These are phyloP conservation scores for Fusarium chlamydosporum DNA, from an alignment of 2,329 filamentous ascomycete genomes.

Conservation along the genomic window DNA sequence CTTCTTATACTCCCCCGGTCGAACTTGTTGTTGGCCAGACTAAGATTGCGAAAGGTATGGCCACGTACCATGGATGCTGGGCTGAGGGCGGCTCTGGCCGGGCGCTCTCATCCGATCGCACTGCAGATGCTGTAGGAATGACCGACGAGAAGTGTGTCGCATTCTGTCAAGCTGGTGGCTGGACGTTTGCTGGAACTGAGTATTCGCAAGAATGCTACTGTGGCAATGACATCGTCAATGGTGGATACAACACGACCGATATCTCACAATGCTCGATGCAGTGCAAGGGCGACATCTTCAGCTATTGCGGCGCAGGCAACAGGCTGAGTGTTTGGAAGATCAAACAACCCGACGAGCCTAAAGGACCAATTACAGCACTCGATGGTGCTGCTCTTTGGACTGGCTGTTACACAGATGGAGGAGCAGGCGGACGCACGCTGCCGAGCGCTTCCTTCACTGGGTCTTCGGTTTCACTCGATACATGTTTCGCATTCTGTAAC, in stretches of 20 bases:
- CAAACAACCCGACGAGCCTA: constrained; percentile 30
- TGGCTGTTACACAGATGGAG: constrained; percentile 47
- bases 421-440: constrained; percentile 41
- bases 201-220: constrained; percentile 56
- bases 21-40: constrained; percentile 38
- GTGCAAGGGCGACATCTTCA: constrained; percentile 46
- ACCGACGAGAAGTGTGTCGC: constrained; percentile 51
- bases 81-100: constrained; percentile 34
- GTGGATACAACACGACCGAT: constrained; percentile 32
- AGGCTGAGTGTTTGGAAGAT: constrained; percentile 46
- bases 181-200: constrained; percentile 55
- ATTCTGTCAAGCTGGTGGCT: constrained; percentile 51
- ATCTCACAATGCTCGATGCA: constrained; percentile 48
- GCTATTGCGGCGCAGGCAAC: constrained; percentile 47
- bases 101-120: constrained; percentile 39
- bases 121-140: constrained; percentile 36
- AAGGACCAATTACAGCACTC: constrained; percentile 31
- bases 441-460: constrained; percentile 39
- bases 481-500: constrained; percentile 42
- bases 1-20: constrained; percentile 36
- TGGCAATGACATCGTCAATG: constrained; percentile 43
- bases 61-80: constrained; percentile 43
- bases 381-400: constrained; percentile 31
- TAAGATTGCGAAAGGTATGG: constrained; percentile 34
- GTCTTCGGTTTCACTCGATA: constrained; percentile 40